Evolutionary conservation across 805 yeast genomes (phyloP).

Genomic region (Wickerhamomyces bisporus): DNA sequence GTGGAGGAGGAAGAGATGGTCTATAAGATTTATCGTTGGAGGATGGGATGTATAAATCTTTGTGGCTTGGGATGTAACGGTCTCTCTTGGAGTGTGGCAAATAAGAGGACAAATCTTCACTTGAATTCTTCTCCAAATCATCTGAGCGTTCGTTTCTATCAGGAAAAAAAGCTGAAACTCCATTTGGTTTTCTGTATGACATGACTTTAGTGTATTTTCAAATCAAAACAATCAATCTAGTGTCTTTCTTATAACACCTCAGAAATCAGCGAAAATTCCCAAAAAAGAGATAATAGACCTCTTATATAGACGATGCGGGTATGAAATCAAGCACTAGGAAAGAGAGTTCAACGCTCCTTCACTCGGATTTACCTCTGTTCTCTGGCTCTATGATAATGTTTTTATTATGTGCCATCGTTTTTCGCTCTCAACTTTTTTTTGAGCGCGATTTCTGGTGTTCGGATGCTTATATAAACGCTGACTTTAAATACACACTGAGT

Average conservation of each 20-base stretch:
- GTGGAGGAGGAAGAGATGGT: neutral
- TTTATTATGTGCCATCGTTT: neutral
- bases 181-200: conserved; percentile 2
- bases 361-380: too few relatives aligned
- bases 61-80: conserved; percentile 1
- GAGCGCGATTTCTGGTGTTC: neutral
- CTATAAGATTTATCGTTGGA: neutral
- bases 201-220: neutral
- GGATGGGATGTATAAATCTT: conserved; percentile 1
- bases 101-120: neutral
- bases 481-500: too few relatives aligned
- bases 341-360: too few relatives aligned
- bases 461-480: neutral
- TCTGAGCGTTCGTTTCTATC: neutral
- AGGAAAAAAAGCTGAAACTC: conserved; percentile 4
- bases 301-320: too few relatives aligned
- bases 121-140: neutral
- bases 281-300: too few relatives aligned
- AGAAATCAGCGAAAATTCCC: too few relatives aligned
- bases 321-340: too few relatives aligned
- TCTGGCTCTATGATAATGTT: too few relatives aligned
- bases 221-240: too few relatives aligned
- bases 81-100: neutral
- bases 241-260: too few relatives aligned
- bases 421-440: neutral